phyloP scores from a whole-genome alignment of 2,329 filamentous ascomycete species.

The Cryphonectria nitschkei region DNA sequence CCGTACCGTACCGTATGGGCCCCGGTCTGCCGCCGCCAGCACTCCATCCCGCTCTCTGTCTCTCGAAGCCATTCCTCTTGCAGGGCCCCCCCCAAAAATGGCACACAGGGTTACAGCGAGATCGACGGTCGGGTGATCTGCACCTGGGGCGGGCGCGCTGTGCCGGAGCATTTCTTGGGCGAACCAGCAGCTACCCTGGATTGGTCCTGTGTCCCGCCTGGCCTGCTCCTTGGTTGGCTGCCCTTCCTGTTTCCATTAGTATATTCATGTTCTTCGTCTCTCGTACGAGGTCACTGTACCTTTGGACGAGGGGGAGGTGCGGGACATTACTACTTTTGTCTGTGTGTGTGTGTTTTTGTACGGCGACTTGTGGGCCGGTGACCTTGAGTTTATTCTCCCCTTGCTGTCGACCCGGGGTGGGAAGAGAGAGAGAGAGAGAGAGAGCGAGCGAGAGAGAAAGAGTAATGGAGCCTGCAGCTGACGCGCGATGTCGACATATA shows the following conservation, averaged over 20 bases:
- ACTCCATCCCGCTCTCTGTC: constrained; percentile 14
- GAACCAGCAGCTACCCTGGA: constrained; percentile 9
- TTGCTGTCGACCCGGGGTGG: too few relatives aligned
- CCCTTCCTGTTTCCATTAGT: background rate
- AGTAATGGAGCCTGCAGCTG: constrained; percentile 20
- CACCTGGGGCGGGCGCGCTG: constrained; percentile 26
- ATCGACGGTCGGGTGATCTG: constrained; percentile 31
- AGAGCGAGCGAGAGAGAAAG: too few relatives aligned
- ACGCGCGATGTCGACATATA: constrained; percentile 20
- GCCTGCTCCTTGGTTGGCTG: background rate
- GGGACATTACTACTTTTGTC: background rate
- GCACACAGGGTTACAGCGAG: constrained; percentile 25
- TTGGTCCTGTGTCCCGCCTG: constrained; percentile 2
- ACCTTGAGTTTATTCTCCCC: background rate
- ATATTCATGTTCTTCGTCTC: background rate
- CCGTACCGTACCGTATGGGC: constrained; percentile 15
- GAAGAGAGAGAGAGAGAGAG: too few relatives aligned
- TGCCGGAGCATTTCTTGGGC: constrained; percentile 7
- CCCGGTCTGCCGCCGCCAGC: constrained; percentile 18
- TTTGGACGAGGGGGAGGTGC: background rate
- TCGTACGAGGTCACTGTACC: constrained; percentile 5
- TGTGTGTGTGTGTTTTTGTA: background rate
- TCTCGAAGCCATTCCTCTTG: constrained; percentile 23
- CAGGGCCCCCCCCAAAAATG: background rate
- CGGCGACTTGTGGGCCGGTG: background rate